These are phyloP conservation scores for Obelidium mucronatum DNA, from an alignment of 192 early-diverging fungal genomes.

Conservation along the genomic window DNA sequence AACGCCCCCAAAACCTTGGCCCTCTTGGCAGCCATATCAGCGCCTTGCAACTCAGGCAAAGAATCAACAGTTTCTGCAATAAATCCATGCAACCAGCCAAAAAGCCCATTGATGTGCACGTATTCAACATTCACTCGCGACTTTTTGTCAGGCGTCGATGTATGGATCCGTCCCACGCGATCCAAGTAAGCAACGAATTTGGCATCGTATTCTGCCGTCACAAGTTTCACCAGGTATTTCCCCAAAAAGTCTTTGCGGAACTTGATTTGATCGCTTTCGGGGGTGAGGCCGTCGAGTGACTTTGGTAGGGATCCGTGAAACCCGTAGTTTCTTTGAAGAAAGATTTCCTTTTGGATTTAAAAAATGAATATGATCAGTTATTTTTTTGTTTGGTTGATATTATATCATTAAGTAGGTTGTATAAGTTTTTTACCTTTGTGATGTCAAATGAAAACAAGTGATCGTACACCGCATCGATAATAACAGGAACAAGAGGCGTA, in stretches of 20 bases:
- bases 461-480: slow-evolving; percentile 82
- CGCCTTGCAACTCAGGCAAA: slow-evolving; percentile 42
- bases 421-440: too few relatives aligned
- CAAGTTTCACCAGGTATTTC: slow-evolving; percentile 75
- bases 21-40: slow-evolving; percentile 7
- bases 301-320: slow-evolving; percentile 53
- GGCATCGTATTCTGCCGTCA: slow-evolving; percentile 55
- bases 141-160: slow-evolving; percentile 73
- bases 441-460: slow-evolving; percentile 76
- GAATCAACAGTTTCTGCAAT: slow-evolving; percentile 60
- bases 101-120: slow-evolving; percentile 79
- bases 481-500: slow-evolving; percentile 71
- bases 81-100: slow-evolving; percentile 61
- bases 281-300: slow-evolving; percentile 55
- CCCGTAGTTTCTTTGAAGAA: slow-evolving; percentile 72
- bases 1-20: slow-evolving; percentile 61
- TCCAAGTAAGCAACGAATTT: slow-evolving; percentile 76
- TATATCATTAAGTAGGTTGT: too few relatives aligned
- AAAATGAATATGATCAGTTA: too few relatives aligned
- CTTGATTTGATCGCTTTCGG: slow-evolving; percentile 75
- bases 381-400: too few relatives aligned
- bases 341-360: too few relatives aligned
- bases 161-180: slow-evolving; percentile 80
- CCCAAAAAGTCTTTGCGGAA: slow-evolving; percentile 76
- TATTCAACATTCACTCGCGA: slow-evolving; percentile 83